A percentile compares a stretch with the other conserved stretches of the same genome.
Conservation (phyloP, 768 basidiomycete species). For the Suillus alpinus region DNA sequence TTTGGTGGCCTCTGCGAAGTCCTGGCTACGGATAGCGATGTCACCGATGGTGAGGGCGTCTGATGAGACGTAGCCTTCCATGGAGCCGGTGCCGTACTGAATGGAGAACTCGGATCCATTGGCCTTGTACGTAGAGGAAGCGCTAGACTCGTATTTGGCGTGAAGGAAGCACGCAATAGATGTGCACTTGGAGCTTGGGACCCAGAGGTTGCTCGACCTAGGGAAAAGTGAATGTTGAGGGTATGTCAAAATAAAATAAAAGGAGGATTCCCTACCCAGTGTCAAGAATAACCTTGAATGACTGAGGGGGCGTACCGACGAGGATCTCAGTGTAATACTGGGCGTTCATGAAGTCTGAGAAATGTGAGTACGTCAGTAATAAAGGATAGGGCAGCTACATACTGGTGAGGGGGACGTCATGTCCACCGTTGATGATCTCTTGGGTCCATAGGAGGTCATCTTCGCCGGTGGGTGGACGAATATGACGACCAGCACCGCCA, state of each 20-base stretch:
- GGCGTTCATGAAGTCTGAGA: slow-evolving; percentile 92
- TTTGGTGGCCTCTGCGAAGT: slow-evolving; percentile 94
- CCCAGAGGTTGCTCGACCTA: slow-evolving; percentile 95
- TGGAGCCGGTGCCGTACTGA: slow-evolving; percentile 92
- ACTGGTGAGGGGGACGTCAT: slow-evolving; percentile 89
- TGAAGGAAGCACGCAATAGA: slow-evolving; percentile 96
- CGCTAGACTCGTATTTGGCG: slow-evolving; percentile 78
- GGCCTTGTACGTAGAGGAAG: slow-evolving; percentile 82
- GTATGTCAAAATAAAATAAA: not conserved
- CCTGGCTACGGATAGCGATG: slow-evolving; percentile 65
- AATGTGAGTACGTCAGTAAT: slow-evolving; percentile 9
- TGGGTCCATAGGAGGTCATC: slow-evolving; percentile 82
- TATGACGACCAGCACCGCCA: slow-evolving; percentile 67
- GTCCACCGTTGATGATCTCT: slow-evolving; percentile 68
- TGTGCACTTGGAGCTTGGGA: slow-evolving; percentile 76
- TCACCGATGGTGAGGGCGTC: slow-evolving; percentile 84
- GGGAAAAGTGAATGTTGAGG: slow-evolving; percentile 5
- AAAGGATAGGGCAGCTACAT: slow-evolving; percentile 29
- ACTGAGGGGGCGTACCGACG: slow-evolving; percentile 82
- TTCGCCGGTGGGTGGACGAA: slow-evolving; percentile 45
- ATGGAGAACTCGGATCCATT: slow-evolving; percentile 91
- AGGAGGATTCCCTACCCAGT: slow-evolving; percentile 57
- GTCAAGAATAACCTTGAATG: slow-evolving; percentile 92
- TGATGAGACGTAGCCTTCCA: slow-evolving; percentile 93
- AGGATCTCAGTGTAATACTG: slow-evolving; percentile 92